phyloP scores from a whole-genome alignment of 129 eudicot genomes.

The Logfia minima region DNA sequence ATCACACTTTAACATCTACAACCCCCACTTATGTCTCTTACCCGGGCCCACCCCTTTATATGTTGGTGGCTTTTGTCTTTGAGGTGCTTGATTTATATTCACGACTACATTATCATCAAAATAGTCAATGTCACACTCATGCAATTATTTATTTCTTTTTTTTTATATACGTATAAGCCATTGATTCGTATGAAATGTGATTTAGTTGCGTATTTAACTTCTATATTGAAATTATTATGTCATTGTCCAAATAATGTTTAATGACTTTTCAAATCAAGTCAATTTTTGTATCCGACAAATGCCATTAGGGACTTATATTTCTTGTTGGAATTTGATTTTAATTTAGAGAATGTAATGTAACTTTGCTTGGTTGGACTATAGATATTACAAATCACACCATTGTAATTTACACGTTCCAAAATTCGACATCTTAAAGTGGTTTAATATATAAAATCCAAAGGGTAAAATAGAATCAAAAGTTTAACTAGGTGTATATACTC shows the following conservation, averaged over 20 bases:
- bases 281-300: conserved; percentile 2
- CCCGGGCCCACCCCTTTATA: conserved; percentile 7
- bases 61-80: conserved; percentile 51
- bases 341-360: not conserved
- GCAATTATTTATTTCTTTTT: not conserved
- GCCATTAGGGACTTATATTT: not conserved
- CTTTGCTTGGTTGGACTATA: not conserved
- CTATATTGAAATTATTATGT: not conserved
- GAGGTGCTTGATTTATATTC: conserved; percentile 37
- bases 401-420: not conserved
- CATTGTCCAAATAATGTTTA: not conserved
- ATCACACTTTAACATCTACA: not conserved
- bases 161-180: not conserved
- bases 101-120: conserved; percentile 24
- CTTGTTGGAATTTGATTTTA: not conserved
- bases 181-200: not conserved
- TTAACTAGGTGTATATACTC: no score
- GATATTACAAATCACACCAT: not conserved
- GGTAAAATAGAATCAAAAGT: not conserved
- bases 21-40: conserved; percentile 36
- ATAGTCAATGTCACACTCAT: conserved; percentile 25
- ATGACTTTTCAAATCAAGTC: conserved; percentile 15
- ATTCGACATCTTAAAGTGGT: not conserved
- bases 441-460: not conserved
- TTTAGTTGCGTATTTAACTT: conserved; percentile 10